Base-by-base conservation (phyloP, 1,284 basidiomycete species). In the Papiliotrema fonsecae region DNA sequence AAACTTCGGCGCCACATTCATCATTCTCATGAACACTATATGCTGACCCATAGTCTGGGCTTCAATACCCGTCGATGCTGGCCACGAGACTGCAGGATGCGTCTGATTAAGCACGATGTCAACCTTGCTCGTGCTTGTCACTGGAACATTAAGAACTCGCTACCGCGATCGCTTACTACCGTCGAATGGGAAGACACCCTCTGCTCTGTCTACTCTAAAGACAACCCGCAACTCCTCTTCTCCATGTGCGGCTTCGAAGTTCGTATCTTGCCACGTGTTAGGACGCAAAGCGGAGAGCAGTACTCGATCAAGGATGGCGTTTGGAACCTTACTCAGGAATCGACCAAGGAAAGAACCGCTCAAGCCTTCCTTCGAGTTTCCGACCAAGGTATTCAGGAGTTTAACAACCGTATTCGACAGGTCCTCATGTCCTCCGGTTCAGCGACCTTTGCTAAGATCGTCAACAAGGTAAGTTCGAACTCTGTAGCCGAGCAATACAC, bases 11-110 rank as follows among this genome's bases (percentile, higher is more conserved):
- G 30, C 26, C 24, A 7, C 26, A 10, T 42, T 13, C 40, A 11
- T 42, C 10, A 11, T n/a, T n/a, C n/a, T n/a, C n/a, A n/a, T n/a
- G n/a, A n/a, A n/a, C n/a, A n/a, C n/a, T n/a, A n/a, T n/a, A n/a
- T n/a, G n/a, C n/a, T n/a, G n/a, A n/a, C n/a, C n/a, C n/a, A n/a
- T n/a, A n/a, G n/a, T 22, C 35, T 55, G 10, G 94, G 94, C 2
- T 99, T 97, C 77, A 97, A 97, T 78, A 97, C 97, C 78, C 94
- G 94, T 74, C 87, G 91, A 50, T 98, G 96, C 77, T 97, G 96
- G 96, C 96, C 96, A 22, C 82, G 93, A 56, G 96, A 99, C 72
- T 97, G 93, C 70, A 86, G 96, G 52, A 99, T 99, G 96, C 81
- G 96, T 30, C 81, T 99, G 50, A 96, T 97, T 79, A 99, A 99